Evolutionary conservation across 2,329 filamentous ascomycete genomes (phyloP).

Genomic region (Dactylellina cionopaga): DNA sequence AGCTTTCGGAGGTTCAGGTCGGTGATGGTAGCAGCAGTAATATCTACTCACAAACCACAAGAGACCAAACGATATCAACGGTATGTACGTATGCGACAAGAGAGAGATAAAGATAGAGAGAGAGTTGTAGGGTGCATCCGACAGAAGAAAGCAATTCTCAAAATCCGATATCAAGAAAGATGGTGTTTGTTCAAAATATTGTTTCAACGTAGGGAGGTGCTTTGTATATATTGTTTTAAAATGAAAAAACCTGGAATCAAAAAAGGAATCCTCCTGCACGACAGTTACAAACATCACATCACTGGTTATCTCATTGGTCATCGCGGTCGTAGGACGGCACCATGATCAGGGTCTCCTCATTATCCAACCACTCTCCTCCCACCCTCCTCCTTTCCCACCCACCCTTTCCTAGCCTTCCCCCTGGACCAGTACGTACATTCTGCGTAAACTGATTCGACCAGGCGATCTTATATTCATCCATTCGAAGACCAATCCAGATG

Average conservation of each 20-base stretch:
- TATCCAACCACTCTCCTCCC: neutral
- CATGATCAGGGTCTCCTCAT: neutral
- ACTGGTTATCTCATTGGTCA: neutral
- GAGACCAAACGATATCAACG: no score
- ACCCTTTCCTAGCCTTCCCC: neutral
- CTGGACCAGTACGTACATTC: neutral
- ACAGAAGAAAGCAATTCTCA: no score
- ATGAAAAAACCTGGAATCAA: no score
- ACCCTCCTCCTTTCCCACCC: neutral
- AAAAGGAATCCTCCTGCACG: no score
- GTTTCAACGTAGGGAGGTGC: no score
- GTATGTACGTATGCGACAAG: neutral
- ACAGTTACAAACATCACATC: no score
- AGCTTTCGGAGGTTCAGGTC: no score
- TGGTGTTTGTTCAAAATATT: constrained; percentile 18
- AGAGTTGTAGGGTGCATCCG: no score
- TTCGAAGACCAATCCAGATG: constrained; percentile 4
- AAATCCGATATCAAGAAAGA: constrained; percentile 29
- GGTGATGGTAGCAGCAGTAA: no score
- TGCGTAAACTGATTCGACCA: neutral
- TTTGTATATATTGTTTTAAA: no score
- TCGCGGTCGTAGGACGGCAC: neutral
- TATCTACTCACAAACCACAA: no score
- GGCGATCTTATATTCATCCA: constrained; percentile 1
- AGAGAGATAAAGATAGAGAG: no score